These are phyloP conservation scores for Ustulina deusta DNA, from an alignment of 2,329 filamentous ascomycete genomes.

Conservation along the genomic window DNA sequence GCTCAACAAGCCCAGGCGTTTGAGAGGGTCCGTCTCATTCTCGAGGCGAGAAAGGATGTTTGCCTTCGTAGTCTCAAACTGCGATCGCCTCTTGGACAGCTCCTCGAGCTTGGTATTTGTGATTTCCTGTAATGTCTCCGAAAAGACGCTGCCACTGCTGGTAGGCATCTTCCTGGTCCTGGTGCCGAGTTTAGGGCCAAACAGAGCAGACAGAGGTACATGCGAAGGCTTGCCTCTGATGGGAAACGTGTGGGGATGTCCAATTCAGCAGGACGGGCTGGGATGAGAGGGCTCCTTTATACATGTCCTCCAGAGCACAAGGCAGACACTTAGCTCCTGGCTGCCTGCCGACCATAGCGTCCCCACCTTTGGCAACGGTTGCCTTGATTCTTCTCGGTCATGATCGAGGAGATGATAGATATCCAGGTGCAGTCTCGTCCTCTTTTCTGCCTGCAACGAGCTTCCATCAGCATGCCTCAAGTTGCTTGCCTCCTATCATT, in stretches of 20 bases:
- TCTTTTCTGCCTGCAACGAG: too few species aligned
- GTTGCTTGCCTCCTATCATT: too few species aligned
- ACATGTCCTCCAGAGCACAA: too few species aligned
- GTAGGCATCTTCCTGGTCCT: conserved; percentile 39
- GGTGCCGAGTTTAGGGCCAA: not conserved
- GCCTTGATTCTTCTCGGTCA: too few species aligned
- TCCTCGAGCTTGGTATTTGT: conserved; percentile 60
- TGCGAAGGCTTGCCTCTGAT: not conserved
- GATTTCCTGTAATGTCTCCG: conserved; percentile 58
- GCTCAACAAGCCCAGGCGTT: conserved; percentile 52
- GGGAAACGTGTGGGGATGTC: not conserved
- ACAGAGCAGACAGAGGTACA: not conserved
- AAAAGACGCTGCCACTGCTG: conserved; percentile 54
- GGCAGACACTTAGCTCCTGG: too few species aligned
- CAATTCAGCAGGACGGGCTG: not conserved
- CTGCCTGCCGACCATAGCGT: too few species aligned
- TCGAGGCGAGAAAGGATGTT: conserved; percentile 49
- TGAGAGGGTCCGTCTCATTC: conserved; percentile 44
- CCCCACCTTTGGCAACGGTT: too few species aligned
- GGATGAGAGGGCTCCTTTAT: conserved; percentile 16
- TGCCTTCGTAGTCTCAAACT: conserved; percentile 54
- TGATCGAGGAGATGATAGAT: too few species aligned
- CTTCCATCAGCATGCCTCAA: too few species aligned
- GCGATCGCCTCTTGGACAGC: conserved; percentile 55
- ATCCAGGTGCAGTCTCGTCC: too few species aligned